Evolutionary conservation across 768 basidiomycete genomes (phyloP), one percentile per base, ranked within the genome.

Genomic region (Rhodosporidiobolus odoratus): DNA sequence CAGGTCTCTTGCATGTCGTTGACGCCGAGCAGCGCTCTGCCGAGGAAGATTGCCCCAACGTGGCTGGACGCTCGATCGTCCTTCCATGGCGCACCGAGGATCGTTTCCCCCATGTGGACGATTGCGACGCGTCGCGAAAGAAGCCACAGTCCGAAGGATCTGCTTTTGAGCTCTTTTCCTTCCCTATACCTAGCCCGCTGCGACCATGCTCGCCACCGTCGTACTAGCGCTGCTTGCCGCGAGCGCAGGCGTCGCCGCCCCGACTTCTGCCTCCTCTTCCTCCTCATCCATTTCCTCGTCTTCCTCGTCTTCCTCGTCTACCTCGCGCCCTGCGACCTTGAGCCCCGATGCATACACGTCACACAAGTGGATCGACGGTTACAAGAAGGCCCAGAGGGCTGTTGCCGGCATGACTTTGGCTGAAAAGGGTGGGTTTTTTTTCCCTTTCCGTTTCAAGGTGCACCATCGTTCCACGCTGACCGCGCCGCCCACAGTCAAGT

Each of bases 381-480:
- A 60, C 68, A 30, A 54, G 50, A 53, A 48, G 52, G 68, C 68
- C 1, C n/a, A 50, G 23, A 27, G 10, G 19, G 48, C 53, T 35
- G 63, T 69, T 32, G 27, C 47, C 7, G 17, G 37, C 17, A 17
- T 69, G 34, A 47, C 58, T 1, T 40, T 53, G 30, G 30, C 30
- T 25, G 58, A 69, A 19, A 69, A 69, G 48, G 45, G 64, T 65
- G 34, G 32, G 64, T 17, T 15, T 21, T 25, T 8, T 13, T 27
- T 17, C 30, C 37, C 38, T 40, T n/a, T 25, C 21, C 48, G n/a
- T n/a, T n/a, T n/a, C n/a, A n/a, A n/a, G n/a, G n/a, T n/a, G n/a
- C 9, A n/a, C 48, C 48, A 8, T 50, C 15, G 5, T 2, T 16
- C 2, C 15, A 2, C 4, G 7, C 15, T 32, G 1, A 3, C 27